These are phyloP conservation scores for Aspergillus sp. DNA, from an alignment of 2,329 filamentous ascomycete species.

Conservation along the genomic window DNA sequence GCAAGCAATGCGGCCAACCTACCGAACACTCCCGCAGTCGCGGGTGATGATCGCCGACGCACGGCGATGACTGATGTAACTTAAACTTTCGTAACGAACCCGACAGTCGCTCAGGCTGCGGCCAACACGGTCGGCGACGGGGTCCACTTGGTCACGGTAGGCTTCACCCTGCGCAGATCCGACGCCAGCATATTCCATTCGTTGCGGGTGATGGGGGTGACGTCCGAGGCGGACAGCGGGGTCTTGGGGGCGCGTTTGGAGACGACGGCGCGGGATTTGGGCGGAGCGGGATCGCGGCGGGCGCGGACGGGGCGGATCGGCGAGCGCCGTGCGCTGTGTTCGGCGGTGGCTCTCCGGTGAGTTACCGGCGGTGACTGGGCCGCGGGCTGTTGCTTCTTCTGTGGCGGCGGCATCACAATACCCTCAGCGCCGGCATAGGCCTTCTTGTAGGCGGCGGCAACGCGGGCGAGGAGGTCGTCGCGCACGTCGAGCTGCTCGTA, in stretches of 20 bases:
- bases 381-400: slow-evolving; percentile 5
- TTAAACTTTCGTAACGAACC: neutral
- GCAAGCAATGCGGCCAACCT: too few species aligned
- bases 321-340: slow-evolving; percentile 15
- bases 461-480: slow-evolving; percentile 35
- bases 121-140: slow-evolving; percentile 34
- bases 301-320: slow-evolving; percentile 24
- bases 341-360: neutral
- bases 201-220: slow-evolving; percentile 42
- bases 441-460: slow-evolving; percentile 35
- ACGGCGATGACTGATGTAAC: neutral
- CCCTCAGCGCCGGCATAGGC: slow-evolving; percentile 35
- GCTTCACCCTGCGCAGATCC: slow-evolving; percentile 28
- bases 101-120: slow-evolving; percentile 30
- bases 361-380: neutral
- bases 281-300: slow-evolving; percentile 20
- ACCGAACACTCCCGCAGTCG: too few species aligned
- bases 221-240: slow-evolving; percentile 42
- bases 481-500: slow-evolving; percentile 42
- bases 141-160: slow-evolving; percentile 38
- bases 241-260: slow-evolving; percentile 36
- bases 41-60: too few species aligned
- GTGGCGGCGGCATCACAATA: slow-evolving; percentile 33
- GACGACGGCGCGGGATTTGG: slow-evolving; percentile 14
- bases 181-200: slow-evolving; percentile 42